Evolutionary conservation across 164 flowering plant genomes (phyloP), one percentile per base, ranked within the genome.

Genomic region (Chloranthus sessilifolius): DNA sequence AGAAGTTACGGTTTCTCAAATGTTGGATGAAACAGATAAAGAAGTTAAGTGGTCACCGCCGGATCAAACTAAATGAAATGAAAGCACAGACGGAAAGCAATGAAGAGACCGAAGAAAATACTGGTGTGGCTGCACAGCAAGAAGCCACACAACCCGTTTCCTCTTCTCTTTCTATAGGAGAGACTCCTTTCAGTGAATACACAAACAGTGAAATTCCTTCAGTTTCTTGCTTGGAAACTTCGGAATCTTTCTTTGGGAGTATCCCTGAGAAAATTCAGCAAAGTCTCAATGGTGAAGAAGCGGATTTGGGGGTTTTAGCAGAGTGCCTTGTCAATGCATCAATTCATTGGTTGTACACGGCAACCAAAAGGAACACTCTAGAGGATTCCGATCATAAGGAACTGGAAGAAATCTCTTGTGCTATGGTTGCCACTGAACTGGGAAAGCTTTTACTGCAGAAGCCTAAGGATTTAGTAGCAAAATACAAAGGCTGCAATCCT

Each of bases 11-110:
- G 60, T 92, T 92, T 74, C 43, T 92, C 42, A 78, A 81, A 62
- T 86, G 97, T 67, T 92, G 99, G 99, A 74, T 79, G 82, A 88
- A 81, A 51, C 95, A 92, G 66, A 64, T 73, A 16, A 69, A 36
- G 50, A 76, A 64, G 47, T 62, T 49, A 28, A 43, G 50, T 9
- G 25, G 33, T 36, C 42, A 20, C 43, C 16, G 27, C 29, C 53
- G 37, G 21, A 25, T 2, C 4, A 20, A 40, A 36, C 45, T 51
- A 29, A 55, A 51, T 33, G 54, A 26, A 39, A 43, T 56, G 28
- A 52, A 66, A 50, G 35, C 49, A 50, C 48, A 46, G 22, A 35
- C 47, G 16, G 64, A 48, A 5, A 59, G 19, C 12, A 20, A 49
- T 41, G 50, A 56, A 53, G 81, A 73, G 39, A 33, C 41, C 20